Percentiles rank a stretch among this genome's conserved stretches.
Conservation (phyloP, 805 yeast species). For the Yarrowia bubula region DNA sequence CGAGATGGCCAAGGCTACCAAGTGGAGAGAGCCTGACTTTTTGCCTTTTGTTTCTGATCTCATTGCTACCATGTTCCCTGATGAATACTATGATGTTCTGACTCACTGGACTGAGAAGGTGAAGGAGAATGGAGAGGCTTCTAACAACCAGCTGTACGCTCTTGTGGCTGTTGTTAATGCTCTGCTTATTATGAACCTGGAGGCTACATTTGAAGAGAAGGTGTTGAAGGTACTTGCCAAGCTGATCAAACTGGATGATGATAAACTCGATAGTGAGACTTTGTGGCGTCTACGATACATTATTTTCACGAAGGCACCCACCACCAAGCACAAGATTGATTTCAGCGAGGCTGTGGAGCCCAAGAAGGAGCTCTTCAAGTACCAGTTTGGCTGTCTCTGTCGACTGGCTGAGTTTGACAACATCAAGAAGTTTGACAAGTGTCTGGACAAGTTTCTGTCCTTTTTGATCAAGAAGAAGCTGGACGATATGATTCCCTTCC, state of each 20-base stretch:
- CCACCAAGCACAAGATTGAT: not conserved
- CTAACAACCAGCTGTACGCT: constrained; percentile 15
- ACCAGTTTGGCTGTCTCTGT: constrained; percentile 9
- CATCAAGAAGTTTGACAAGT: constrained; percentile 5
- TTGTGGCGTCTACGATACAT: constrained; percentile 20
- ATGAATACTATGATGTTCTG: constrained; percentile 2
- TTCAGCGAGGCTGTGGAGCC: not conserved
- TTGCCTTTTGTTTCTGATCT: not conserved
- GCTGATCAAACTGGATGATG: constrained; percentile 1
- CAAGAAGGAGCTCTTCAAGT: not conserved
- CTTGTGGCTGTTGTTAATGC: constrained; percentile 9
- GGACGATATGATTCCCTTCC: not conserved
- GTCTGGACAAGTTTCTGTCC: not conserved
- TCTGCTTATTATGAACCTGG: not conserved
- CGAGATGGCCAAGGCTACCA: not conserved
- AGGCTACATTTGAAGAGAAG: constrained; percentile 10
- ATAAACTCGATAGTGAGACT: not conserved
- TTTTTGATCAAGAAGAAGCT: not conserved
- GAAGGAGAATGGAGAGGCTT: not conserved
- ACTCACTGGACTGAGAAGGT: not conserved
- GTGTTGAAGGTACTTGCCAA: not conserved
- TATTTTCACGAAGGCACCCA: constrained; percentile 14
- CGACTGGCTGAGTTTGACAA: constrained; percentile 16
- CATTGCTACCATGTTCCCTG: constrained; percentile 19
- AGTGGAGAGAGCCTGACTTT: constrained; percentile 10